phyloP scores from a whole-genome alignment of 163 green algal genomes.

The Scenedesmus sp. region DNA sequence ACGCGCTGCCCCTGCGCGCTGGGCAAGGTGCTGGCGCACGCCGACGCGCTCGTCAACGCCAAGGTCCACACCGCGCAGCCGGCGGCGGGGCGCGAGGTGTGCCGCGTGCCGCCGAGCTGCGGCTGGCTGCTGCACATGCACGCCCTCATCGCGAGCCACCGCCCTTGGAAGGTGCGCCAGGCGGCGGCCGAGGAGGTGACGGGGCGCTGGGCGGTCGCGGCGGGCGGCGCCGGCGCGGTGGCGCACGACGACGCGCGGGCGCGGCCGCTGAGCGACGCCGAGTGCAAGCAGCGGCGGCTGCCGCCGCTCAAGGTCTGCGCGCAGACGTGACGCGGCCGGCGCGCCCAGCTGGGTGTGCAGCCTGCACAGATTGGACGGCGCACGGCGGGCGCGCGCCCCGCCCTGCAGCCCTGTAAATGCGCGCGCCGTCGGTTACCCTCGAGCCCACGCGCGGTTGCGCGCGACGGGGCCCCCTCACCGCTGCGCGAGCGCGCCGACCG shows the following conservation, averaged over 20 bases:
- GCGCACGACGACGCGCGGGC: too few species aligned
- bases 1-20: conserved; percentile 5
- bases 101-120: background rate
- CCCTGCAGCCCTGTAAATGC: background rate
- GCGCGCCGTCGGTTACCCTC: background rate
- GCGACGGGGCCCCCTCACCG: too few species aligned
- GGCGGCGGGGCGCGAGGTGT: background rate
- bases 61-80: background rate
- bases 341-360: too few species aligned
- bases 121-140: conserved; percentile 14
- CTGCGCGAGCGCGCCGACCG: too few species aligned
- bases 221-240: too few species aligned
- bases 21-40: background rate
- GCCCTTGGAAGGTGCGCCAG: background rate
- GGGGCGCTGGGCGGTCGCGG: background rate
- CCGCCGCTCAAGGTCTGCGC: too few species aligned
- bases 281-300: too few species aligned
- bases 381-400: background rate
- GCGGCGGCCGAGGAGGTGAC: background rate
- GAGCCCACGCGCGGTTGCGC: too few species aligned
- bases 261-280: too few species aligned
- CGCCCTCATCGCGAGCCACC: background rate
- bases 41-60: background rate
- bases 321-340: too few species aligned
- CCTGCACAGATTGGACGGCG: background rate